Base-by-base conservation (phyloP, 2,329 filamentous ascomycete genomes). In the Zymoseptoria passerinii region DNA sequence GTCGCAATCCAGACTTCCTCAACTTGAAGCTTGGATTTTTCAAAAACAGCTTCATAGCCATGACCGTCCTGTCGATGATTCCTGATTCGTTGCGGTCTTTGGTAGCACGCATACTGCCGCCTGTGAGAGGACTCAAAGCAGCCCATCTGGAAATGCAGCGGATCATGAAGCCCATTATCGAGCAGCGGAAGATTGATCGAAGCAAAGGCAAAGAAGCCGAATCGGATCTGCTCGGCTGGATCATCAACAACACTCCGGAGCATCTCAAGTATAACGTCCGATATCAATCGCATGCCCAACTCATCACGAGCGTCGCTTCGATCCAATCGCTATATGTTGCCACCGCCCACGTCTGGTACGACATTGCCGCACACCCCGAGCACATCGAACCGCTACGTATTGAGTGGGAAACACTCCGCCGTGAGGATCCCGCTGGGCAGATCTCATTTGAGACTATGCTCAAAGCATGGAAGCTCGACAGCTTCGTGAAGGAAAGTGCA, bases 1-100 rank as follows among this genome's bases (percentile, higher is more conserved):
- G 52, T 40, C 52, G 52, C 27, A 23, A 54, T 44, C 52, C 52
- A 19, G 52, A 54, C 8, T 54, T 54, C 52, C 28, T 54, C 28
- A 29, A 54, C 18, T 19, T 54, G 52, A 54, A 54, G 23, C 52
- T 54, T 29, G 28, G 28, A n/a, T 54, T 54, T 16, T 54, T 54
- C 52, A 44, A 40, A 23, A 54, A 54, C 52, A 54, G 52, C 52
- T 54, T 54, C 52, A 40, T 54, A 54, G 52, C 52, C 27, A 54
- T 54, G 52, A 29, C 20, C 7, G 4, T 54, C 19, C 16, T 54
- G 27, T 27, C 23, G 13, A 19, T 19, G 16, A 28, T 54, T 19
- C 52, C 52, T 7, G 28, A 28, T 20, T 23, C 52, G 23, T 18
- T 54, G 16, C 52, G 52, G 18, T 20, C 52, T 10, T 20, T 44